Evolutionary conservation across 768 basidiomycete genomes (phyloP), one percentile per base, ranked within the genome.

Genomic region (Leccinum uliginosum): DNA sequence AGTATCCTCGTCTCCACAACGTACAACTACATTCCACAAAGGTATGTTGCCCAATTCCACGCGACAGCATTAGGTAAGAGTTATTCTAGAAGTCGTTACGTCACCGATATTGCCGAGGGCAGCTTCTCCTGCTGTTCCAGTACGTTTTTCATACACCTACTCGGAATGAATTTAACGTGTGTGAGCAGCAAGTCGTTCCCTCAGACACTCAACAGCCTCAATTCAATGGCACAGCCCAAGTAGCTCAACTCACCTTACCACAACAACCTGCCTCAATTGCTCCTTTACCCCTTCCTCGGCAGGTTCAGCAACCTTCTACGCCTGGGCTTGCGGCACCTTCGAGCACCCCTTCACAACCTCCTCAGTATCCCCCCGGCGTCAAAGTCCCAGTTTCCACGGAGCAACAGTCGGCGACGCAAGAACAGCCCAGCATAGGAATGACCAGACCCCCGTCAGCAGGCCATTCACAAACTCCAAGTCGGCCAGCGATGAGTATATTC

Each of bases 301-400:
- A 82, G 64, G 74, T 74, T 23, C 77, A 78, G 53, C 76, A 76
- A 32, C 58, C 65, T 38, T 59, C 76, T 26, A 70, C 74, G 1
- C 68, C 75, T 23, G 62, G 54, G 9, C 49, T 61, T 35, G 19
- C 65, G 40, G 29, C 51, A 15, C 48, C 59, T 32, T 51, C 57
- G 8, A 60, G 55, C 21, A 44, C 61, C 12, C 44, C 67, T 38
- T 62, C 71, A 17, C 75, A 72, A 55, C 71, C 61, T 48, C 82
- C 81, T 3, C 82, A 83, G 55, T 85, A 83, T 71, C 85, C 87
- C 48, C 85, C 88, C 26, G 87, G 89, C 17, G 84, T 87, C 64
- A 86, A 84, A 62, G 76, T 78, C 4, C 74, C 78, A 24, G 75
- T 74, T 60, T 74, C 67, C 38, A 26, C 60, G 3, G 83, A 84